Evolutionary conservation across 1,139 yeast species (phyloP), one percentile per base, ranked within the genome.

Genomic region (Meyerozyma guilliermondii): DNA sequence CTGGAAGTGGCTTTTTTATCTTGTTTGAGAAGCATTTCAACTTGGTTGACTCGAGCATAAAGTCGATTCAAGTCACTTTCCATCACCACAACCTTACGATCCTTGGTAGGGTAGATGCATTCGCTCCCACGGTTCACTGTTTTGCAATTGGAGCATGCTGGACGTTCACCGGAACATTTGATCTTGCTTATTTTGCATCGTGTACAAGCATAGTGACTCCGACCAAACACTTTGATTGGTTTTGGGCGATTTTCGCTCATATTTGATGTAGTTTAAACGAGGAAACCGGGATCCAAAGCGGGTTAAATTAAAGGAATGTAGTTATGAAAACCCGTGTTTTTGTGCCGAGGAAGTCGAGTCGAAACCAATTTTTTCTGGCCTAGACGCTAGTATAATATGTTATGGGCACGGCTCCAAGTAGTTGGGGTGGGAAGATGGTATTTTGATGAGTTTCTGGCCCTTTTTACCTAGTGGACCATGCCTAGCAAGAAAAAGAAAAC

Each of bases 21-120:
- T 36, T 28, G 17, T 18, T 22, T 39, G 26, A 38, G 35, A 37
- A 38, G 35, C 41, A 26, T 11, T 22, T 74, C 77, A 41, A 73
- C 58, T 26, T 58, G 55, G 38, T 57, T 60, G n/a, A 76, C 66
- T 26, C 69, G 59, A 34, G 63, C 66, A 48, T 74, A 74, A 22
- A 77, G 58, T 38, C 61, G 59, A 42, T 71, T 61, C 45, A 76
- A 56, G 39, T 76, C 81, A 43, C 76, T 68, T 56, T 76, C 81
- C 68, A 74, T 65, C 26, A 77, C 66, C 39, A 76, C 73, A 30
- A 77, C 71, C 52, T 76, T 73, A 27, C 81, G 59, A 52, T 76
- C 80, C 39, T 74, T 66, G 30, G 63, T 60, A 1, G 80, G 80
- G 48, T 78, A 78, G 3, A 60, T 56, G 49, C 83, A 78, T 7